Evolutionary conservation across 495 filamentous ascomycete genomes (phyloP), one percentile per base, ranked within the genome.

Genomic region (Extremus antarcticus): DNA sequence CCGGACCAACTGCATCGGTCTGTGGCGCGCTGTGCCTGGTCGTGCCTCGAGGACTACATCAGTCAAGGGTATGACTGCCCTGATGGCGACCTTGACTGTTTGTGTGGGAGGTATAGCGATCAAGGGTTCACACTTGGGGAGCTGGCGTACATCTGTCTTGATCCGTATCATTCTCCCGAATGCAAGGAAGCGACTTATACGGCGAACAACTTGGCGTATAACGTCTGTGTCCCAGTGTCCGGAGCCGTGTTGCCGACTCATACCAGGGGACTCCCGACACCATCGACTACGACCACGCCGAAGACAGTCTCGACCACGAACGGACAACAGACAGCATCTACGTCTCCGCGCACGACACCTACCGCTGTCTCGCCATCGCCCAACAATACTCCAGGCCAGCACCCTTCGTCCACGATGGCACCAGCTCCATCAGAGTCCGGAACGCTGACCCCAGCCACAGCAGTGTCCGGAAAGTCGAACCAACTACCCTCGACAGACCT

Each of bases 81-180:
- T 22, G 17, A 39, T 2, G 32, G 49, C 21, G 50, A 38, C 25
- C 19, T 58, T 8, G 38, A 24, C 11, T 64, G 62, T 45, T 48
- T 64, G 8, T 64, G 62, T 51, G 41, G 47, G 25, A 20, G 45
- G 10, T 64, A 64, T 46, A 61, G 55, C 48, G 41, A 35, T 11
- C 25, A 52, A 17, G 62, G 62, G 41, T 61, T 54, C 55, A 61
- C 58, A 10, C 49, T 64, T 15, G 62, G 62, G 4, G 62, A 64
- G 41, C 58, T 57, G 2, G 62, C 55, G 4, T 54, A 55, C 47
- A 47, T 58, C 21, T 64, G 62, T 29, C 45, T 64, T 21, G 35
- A 59, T 21, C 23, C 51, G 22, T 64, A 58, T 29, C 45, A 61
- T 21, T 24, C 56, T 21, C 23, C 51, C n/a, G 52, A 58, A 1